Evolutionary conservation across 805 yeast species (phyloP), one percentile per base, ranked within the genome.

Genomic region (Suhomyces sp.): DNA sequence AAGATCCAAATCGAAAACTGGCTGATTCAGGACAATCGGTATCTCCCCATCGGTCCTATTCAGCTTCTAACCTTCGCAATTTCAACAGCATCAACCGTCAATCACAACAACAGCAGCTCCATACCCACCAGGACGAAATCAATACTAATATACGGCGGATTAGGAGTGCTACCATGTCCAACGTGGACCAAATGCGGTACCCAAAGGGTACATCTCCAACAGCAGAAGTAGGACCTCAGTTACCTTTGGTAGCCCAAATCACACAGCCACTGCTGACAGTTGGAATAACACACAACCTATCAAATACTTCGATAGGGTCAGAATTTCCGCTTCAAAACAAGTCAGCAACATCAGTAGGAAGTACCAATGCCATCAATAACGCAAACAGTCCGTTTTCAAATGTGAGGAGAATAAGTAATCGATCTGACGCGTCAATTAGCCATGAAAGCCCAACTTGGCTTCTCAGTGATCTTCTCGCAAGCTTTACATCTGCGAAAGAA

Each of bases 391-490:
- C 24, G 5, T 28, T 28, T 12, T 6, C 31, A 4, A 19, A 7
- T 12, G 13, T 12, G 3, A 12, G 33, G 7, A 19, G 33, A 10
- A 16, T 20, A 6, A 22, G 23, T n/a, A 31, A 23, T 13, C 19
- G 24, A 12, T 23, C 33, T 6, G 33, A 23, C 6, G 7, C 33
- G 6, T 11, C 18, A 4, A 4, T 11, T 10, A 31, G 23, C 9
- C 27, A 21, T 3, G 33, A 31, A 11, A 37, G 41, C n/a, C 48
- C 48, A 1, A 73, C 88, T 0, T 82, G 84, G 83, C 59, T 70
- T 2, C 60, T 83, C 15, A 77, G 82, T 15, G 88, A 81, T 39
- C 60, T 82, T 6, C 59, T 83, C 19, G 80, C 79, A 32, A 61
- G 74, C 10, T 50, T 84, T 21, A 79, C 78, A 4, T 49, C 64